Evolutionary conservation across 164 flowering plant genomes (phyloP), one percentile per base, ranked within the genome.

Genomic region (Sedum album): DNA sequence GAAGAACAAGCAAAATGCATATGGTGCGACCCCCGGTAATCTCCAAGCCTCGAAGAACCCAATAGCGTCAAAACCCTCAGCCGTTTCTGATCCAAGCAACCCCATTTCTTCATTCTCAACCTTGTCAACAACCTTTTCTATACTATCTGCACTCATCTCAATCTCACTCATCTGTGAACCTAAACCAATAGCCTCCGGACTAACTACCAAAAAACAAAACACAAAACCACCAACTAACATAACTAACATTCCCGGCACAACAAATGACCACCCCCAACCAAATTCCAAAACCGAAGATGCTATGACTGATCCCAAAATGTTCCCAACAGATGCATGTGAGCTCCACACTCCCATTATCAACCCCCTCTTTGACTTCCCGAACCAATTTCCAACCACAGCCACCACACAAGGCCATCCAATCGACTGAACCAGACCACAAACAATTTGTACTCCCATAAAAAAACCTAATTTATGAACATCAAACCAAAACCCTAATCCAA

Each of bases 231-330:
- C 92, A 44, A 81, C 78, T 13, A 85, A 35, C 62, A 87, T 73
- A 42, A 94, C 78, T 44, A 86, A 69, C 44, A 80, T 5, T 3
- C 96, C 97, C n/a, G 96, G 99, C 81, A 86, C 70, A 15, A 90
- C 78, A 74, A 91, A 90, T 1, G 96, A 88, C 97, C 97, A 94
- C 15, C 99, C 97, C 97, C 99, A 94, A 0, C 99, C 99, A 28
- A 80, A 83, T 26, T 84, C 93, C 78, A 91, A 73, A n/a, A 83
- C 87, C 1, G 82, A 78, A 0, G 97, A 87, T 0, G 97, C 93
- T 11, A 88, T 68, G 17, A 94, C 66, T 0, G 97, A 91, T 0
- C 99, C 99, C 1, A 86, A 18, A 26, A 94, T 86, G 65, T 94
- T 94, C 18, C 99, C 99, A 2, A 95, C 82, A 0, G 96, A 91